Conservation (phyloP, 306 rosid species). For the Quercus suber region DNA sequence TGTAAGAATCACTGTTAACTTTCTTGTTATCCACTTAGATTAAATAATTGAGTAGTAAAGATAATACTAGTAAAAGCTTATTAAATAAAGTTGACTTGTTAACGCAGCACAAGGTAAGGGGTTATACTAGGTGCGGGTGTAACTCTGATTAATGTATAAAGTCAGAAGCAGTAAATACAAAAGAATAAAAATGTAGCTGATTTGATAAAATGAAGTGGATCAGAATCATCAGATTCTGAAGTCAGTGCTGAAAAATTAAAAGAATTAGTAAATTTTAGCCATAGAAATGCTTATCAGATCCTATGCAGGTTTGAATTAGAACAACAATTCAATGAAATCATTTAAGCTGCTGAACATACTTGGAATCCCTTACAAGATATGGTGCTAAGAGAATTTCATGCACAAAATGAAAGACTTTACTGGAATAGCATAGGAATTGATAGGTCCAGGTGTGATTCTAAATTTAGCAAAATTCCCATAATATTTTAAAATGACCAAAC, state of each 20-base stretch:
- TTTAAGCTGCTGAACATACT: not conserved
- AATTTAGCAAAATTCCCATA: not conserved
- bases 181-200: not conserved
- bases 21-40: constrained; percentile 14
- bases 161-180: not conserved
- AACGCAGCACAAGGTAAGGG: not conserved
- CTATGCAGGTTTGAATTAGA: not conserved
- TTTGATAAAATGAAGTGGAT: not conserved
- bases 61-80: not conserved
- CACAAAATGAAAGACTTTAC: not conserved
- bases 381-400: not conserved
- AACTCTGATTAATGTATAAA: not conserved
- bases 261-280: not conserved
- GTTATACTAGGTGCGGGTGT: not conserved
- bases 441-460: not conserved
- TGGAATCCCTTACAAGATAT: not conserved
- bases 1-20: constrained; percentile 47
- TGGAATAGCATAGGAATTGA: not conserved
- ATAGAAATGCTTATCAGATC: not conserved
- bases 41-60: constrained; percentile 8
- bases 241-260: not conserved
- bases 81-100: not conserved
- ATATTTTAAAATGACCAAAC: not conserved
- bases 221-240: not conserved
- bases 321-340: not conserved